Evolutionary conservation across 306 rosid species (phyloP).

Genomic region (Elaeagnus macrophylla): DNA sequence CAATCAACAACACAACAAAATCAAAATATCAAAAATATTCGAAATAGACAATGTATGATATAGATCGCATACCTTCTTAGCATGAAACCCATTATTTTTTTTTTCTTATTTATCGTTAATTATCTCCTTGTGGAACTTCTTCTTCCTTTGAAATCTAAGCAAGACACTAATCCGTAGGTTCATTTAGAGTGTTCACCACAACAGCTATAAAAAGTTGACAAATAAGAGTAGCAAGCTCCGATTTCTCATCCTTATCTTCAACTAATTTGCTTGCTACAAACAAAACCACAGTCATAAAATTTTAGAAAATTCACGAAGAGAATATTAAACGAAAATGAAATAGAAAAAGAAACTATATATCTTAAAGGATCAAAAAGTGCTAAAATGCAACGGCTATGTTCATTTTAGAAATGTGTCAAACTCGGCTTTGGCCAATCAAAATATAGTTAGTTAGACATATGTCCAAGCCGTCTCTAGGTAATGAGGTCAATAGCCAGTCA

Average conservation of each 20-base stretch:
- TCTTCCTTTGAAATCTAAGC: slow-evolving; percentile 34
- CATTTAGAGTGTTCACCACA: slow-evolving; percentile 51
- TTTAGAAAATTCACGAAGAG: not conserved
- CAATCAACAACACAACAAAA: not conserved
- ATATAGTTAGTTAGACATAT: too few relatives aligned
- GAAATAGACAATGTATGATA: slow-evolving; percentile 25
- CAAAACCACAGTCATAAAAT: not conserved
- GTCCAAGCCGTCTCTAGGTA: too few relatives aligned
- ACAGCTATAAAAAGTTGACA: slow-evolving; percentile 47
- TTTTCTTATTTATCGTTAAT: slow-evolving; percentile 22
- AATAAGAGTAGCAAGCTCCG: slow-evolving; percentile 59
- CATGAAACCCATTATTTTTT: slow-evolving; percentile 18
- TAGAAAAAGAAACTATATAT: not conserved
- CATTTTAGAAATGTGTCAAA: too few relatives aligned
- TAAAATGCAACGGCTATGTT: slow-evolving; percentile 52
- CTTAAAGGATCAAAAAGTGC: slow-evolving; percentile 81
- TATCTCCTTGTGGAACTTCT: too few relatives aligned
- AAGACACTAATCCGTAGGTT: slow-evolving; percentile 53
- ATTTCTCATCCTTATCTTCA: slow-evolving; percentile 23
- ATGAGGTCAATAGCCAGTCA: too few relatives aligned
- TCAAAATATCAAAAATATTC: slow-evolving; percentile 4
- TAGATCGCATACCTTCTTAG: slow-evolving; percentile 52
- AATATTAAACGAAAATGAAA: too few relatives aligned
- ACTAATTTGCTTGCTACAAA: slow-evolving; percentile 36
- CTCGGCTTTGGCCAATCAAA: too few relatives aligned